Evolutionary conservation across 345 rosid genomes (phyloP).

Genomic region (Brassica juncea): DNA sequence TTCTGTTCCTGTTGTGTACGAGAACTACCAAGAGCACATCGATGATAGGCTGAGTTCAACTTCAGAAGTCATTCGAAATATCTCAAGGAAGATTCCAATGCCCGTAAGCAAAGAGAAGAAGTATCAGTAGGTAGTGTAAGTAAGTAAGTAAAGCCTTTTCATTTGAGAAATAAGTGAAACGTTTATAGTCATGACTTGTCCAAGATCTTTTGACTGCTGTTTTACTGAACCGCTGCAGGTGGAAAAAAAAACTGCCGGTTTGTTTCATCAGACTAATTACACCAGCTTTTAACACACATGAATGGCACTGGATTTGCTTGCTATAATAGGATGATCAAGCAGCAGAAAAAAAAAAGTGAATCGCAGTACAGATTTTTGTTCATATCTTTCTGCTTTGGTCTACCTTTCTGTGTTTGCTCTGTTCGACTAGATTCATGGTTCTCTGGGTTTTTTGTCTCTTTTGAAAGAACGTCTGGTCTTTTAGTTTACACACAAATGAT

Average conservation of each 20-base stretch:
- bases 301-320: constrained; percentile 6
- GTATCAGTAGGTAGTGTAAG: constrained; percentile 52
- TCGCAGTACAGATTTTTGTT: constrained; percentile 29
- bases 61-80: constrained; percentile 45
- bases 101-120: constrained; percentile 67
- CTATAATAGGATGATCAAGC: constrained; percentile 4
- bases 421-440: neutral
- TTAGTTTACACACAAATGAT: constrained; percentile 6
- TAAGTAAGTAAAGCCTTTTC: constrained; percentile 22
- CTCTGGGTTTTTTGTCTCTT: constrained; percentile 6
- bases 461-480: neutral
- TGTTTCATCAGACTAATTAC: constrained; percentile 10
- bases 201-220: constrained; percentile 1
- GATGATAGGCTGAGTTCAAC: constrained; percentile 58
- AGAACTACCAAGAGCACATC: constrained; percentile 66
- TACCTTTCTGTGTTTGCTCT: neutral
- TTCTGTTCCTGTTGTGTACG: constrained; percentile 66
- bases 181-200: neutral
- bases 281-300: constrained; percentile 14
- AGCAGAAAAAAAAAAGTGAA: constrained; percentile 26
- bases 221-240: neutral
- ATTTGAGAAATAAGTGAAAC: neutral
- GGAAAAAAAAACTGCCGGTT: neutral
- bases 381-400: constrained; percentile 20
- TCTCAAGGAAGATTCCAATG: constrained; percentile 55